A percentile compares a stretch with the other conserved stretches of the same genome.
Conservation (phyloP, 2,329 filamentous ascomycete genomes). For the Hypoxylon sp. region DNA sequence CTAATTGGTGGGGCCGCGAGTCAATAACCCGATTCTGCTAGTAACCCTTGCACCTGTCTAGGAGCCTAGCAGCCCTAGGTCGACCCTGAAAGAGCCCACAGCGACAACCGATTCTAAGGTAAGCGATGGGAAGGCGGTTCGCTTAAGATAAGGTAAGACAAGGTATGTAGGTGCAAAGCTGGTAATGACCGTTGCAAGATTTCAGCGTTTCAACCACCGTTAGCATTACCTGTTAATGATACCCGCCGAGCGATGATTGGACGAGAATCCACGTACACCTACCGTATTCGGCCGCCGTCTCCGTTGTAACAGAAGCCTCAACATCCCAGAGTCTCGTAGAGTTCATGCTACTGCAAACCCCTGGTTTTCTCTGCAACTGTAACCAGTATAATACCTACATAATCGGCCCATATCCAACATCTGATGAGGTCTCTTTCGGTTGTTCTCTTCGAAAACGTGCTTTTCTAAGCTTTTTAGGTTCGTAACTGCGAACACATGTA, state of each 20-base stretch:
- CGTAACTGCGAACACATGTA: constrained; percentile 19
- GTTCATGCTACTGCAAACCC: constrained; percentile 37
- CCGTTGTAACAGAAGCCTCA: constrained; percentile 38
- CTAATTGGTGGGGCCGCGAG: constrained; percentile 23
- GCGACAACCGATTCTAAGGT: constrained; percentile 11
- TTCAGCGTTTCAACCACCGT: constrained; percentile 33
- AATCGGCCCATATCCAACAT: constrained; percentile 28
- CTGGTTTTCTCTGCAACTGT: background rate
- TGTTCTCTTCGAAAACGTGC: constrained; percentile 12
- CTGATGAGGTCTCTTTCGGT: constrained; percentile 13
- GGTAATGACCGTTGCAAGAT: constrained; percentile 17
- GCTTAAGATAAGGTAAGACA: constrained; percentile 1
- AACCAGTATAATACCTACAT: constrained; percentile 17
- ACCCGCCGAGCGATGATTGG: constrained; percentile 29
- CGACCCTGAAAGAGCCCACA: constrained; percentile 22
- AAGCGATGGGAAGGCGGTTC: constrained; percentile 22
- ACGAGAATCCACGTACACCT: constrained; percentile 7
- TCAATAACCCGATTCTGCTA: constrained; percentile 27
- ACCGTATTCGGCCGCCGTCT: constrained; percentile 22
- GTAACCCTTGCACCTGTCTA: constrained; percentile 6
- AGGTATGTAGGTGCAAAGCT: constrained; percentile 8
- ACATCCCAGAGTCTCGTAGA: constrained; percentile 27
- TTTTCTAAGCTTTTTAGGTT: constrained; percentile 3
- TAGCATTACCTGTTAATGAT: constrained; percentile 15
- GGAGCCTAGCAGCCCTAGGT: background rate